Evolutionary conservation across 2,329 filamentous ascomycete species (phyloP).

Genomic region (Aspergillus versicolor): DNA sequence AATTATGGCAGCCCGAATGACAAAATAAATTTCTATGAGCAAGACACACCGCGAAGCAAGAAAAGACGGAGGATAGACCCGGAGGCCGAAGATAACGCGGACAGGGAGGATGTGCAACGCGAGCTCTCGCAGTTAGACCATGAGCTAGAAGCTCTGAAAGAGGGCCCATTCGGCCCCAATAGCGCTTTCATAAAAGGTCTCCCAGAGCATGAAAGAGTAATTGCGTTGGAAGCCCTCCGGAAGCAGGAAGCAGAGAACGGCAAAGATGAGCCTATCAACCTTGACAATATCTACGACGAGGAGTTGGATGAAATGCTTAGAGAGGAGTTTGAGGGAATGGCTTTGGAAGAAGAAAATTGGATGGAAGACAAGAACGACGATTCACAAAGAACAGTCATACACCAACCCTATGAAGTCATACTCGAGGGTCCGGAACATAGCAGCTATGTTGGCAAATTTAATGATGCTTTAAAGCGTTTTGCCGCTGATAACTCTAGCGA

Average conservation of each 20-base stretch:
- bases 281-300: conserved; percentile 42
- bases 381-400: conserved; percentile 15
- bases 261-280: conserved; percentile 21
- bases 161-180: conserved; percentile 45
- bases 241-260: conserved; percentile 41
- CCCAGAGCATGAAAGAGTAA: conserved; percentile 41
- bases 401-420: conserved; percentile 33
- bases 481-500: conserved; percentile 28
- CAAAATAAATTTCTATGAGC: conserved; percentile 46
- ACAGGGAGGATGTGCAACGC: conserved; percentile 36
- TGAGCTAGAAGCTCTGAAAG: conserved; percentile 40
- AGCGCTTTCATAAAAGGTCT: conserved; percentile 45
- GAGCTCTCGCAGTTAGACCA: conserved; percentile 41
- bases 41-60: conserved; percentile 37
- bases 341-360: conserved; percentile 39
- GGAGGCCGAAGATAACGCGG: conserved; percentile 39
- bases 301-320: conserved; percentile 43
- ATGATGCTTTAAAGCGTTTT: conserved; percentile 36
- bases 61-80: conserved; percentile 38
- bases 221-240: conserved; percentile 43
- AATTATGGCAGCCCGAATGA: conserved; percentile 39
- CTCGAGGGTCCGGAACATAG: conserved; percentile 33
- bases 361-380: conserved; percentile 22
- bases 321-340: conserved; percentile 38
- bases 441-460: conserved; percentile 42